These are phyloP conservation scores for Ambrosia trifida DNA, from an alignment of 129 eudicot genomes.

Conservation along the genomic window DNA sequence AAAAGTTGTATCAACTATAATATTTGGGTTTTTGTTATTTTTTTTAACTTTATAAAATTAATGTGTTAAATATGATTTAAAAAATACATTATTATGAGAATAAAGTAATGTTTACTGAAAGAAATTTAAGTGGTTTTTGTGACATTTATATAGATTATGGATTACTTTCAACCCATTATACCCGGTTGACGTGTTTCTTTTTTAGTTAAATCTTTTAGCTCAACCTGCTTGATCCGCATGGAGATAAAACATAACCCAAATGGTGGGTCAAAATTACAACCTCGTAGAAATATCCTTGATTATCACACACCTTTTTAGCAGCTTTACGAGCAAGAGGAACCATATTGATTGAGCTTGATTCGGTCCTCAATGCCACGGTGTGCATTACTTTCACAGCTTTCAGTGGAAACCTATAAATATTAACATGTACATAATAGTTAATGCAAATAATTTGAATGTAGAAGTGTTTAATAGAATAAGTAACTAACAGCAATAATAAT, in stretches of 20 bases:
- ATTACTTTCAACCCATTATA: not conserved
- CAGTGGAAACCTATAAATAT: slow-evolving; percentile 69
- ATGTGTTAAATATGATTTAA: not conserved
- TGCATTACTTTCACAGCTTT: slow-evolving; percentile 98
- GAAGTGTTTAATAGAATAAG: not conserved
- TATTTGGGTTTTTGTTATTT: not conserved
- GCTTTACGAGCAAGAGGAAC: slow-evolving; percentile 47
- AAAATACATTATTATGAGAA: not conserved
- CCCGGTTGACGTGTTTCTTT: not conserved
- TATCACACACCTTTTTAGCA: slow-evolving; percentile 57
- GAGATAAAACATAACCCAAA: slow-evolving; percentile 3
- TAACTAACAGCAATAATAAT: not conserved
- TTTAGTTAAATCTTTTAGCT: slow-evolving; percentile 4
- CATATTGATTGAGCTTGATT: slow-evolving; percentile 49
- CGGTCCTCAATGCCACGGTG: slow-evolving; percentile 90
- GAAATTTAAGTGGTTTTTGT: not conserved
- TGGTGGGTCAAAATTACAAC: not conserved
- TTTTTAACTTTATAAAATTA: not conserved
- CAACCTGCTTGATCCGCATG: not conserved
- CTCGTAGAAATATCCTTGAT: not conserved
- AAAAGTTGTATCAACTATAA: not conserved
- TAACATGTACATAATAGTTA: not conserved
- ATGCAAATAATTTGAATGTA: slow-evolving; percentile 1
- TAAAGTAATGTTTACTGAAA: not conserved
- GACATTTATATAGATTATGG: not conserved